Conservation (phyloP, 106 monocot genomes). For the Narthecium ossifragum region DNA sequence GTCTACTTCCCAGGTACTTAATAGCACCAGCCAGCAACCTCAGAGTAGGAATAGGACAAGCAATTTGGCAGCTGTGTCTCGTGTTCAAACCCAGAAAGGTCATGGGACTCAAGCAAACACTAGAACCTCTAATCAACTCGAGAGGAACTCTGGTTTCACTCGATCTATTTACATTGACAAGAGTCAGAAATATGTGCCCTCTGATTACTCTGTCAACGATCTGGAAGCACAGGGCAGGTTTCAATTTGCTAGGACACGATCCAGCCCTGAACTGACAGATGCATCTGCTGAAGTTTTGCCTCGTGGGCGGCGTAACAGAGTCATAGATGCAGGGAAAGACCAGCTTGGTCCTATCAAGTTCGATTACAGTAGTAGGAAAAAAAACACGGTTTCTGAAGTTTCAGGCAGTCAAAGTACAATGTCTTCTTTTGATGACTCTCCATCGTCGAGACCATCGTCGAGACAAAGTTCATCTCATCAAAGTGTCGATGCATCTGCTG, state of each 20-base stretch:
- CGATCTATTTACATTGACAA: slow-evolving; percentile 21
- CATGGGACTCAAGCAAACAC: slow-evolving; percentile 14
- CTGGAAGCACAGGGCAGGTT: slow-evolving; percentile 32
- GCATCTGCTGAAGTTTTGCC: slow-evolving; percentile 28
- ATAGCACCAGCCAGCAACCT: slow-evolving; percentile 9
- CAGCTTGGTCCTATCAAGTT: slow-evolving; percentile 16
- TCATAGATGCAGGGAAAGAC: slow-evolving; percentile 30
- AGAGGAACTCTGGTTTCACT: slow-evolving; percentile 24
- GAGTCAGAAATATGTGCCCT: slow-evolving; percentile 30
- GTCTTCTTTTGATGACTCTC: slow-evolving; percentile 35
- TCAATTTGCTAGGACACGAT: slow-evolving; percentile 68
- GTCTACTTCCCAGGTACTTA: slow-evolving; percentile 10
- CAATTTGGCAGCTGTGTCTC: slow-evolving; percentile 12
- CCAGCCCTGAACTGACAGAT: slow-evolving; percentile 73
- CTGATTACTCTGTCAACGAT: slow-evolving; percentile 20
- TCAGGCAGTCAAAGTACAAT: slow-evolving; percentile 22
- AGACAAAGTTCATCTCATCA: slow-evolving; percentile 35
- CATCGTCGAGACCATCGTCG: slow-evolving; percentile 22
- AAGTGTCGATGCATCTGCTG: slow-evolving; percentile 24
- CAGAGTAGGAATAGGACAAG: slow-evolving; percentile 19
- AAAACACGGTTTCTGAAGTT: slow-evolving; percentile 29
- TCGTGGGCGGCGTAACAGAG: slow-evolving; percentile 25
- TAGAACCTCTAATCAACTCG: slow-evolving; percentile 22
- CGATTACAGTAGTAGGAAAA: slow-evolving; percentile 27
- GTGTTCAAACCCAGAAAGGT: slow-evolving; percentile 23